Conservation (phyloP, 2,329 filamentous ascomycete genomes). For the Fusarium nodosum region DNA sequence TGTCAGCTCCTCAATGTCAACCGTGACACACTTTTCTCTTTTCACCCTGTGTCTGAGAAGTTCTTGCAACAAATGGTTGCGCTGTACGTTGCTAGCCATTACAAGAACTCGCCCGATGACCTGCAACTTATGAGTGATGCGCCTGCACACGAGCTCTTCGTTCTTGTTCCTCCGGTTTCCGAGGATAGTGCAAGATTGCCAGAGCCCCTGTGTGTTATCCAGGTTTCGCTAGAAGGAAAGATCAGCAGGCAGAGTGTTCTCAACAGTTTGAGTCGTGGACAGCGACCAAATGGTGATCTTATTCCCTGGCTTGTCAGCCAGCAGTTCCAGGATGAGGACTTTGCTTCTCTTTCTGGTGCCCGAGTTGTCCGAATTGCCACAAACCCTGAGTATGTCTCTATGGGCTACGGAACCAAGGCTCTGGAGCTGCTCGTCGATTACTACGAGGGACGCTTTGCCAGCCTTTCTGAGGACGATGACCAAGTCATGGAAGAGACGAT, state of each 20-base stretch:
- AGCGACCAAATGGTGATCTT: constrained; percentile 89
- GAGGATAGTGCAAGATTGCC: constrained; percentile 84
- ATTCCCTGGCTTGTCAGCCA: constrained; percentile 98
- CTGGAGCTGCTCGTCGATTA: constrained; percentile 90
- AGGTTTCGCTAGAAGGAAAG: constrained; percentile 92
- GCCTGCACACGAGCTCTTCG: constrained; percentile 95
- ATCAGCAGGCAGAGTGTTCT: constrained; percentile 95
- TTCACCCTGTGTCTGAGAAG: constrained; percentile 95
- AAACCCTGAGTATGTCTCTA: constrained; percentile 90
- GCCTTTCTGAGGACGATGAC: constrained; percentile 78
- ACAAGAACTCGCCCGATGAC: constrained; percentile 98
- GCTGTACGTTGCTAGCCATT: constrained; percentile 95
- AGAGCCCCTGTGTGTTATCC: constrained; percentile 93
- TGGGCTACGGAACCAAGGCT: constrained; percentile 94
- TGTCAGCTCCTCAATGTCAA: constrained; percentile 96
- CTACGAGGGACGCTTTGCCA: constrained; percentile 93
- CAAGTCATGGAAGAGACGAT: constrained; percentile 71
- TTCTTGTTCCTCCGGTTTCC: constrained; percentile 87
- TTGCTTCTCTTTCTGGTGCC: constrained; percentile 91
- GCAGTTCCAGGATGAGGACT: constrained; percentile 98
- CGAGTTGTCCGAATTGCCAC: constrained; percentile 95
- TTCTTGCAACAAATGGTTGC: constrained; percentile 99
- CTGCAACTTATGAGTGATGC: constrained; percentile 99
- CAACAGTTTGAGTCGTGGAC: constrained; percentile 88
- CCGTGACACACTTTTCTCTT: constrained; percentile 97